Base-by-base conservation (phyloP, 106 monocot genomes). In the Phalaenopsis aphrodite region DNA sequence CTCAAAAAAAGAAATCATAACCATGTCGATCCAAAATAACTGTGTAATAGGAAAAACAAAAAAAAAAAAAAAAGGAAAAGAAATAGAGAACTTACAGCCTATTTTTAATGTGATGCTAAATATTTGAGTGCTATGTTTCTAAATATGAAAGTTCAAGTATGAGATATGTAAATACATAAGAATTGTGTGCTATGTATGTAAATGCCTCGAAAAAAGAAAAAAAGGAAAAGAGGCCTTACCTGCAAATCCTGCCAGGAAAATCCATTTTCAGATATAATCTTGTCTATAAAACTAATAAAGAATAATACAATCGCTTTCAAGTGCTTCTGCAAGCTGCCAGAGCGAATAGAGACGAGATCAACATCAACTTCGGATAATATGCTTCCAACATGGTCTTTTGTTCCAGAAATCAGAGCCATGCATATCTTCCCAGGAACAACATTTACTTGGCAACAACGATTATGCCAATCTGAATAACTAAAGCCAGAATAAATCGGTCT, bases 201-300 rank as follows among this genome's bases (percentile, higher is more conserved):
- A 30, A 30, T 30, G 30, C 30, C 30, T 30, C 30, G 30, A 30
- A 30, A 30, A 30, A 30, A n/a, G n/a, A n/a, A 30, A 30, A 30
- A 30, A 30, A 30, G 30, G 30, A 38, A 39, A 69, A 69, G 55
- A 75, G 56, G 82, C 83, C 91, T 78, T 71, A 97, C 96, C 86
- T 43, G 82, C 78, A 98, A 55, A 68, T 94, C 88, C 56, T 61
- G 78, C 94, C 97, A 97, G 7, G 77, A 77, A 72, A 97, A 94
- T 11, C 45, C 30, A 68, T 86, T 92, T 66, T 89, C 86, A 41
- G 41, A 10, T 67, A 98, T 86, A 77, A 90, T 92, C 52, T 78
- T 85, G 81, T 83, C 83, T 52, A 91, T 71, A 83, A 87, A 78
- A 81, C 78, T 79, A 43, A 87, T 57, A 66, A 92, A 94, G 37